Conservation (phyloP, 2,329 filamentous ascomycete genomes). For the Geoglossum cookeanum region DNA sequence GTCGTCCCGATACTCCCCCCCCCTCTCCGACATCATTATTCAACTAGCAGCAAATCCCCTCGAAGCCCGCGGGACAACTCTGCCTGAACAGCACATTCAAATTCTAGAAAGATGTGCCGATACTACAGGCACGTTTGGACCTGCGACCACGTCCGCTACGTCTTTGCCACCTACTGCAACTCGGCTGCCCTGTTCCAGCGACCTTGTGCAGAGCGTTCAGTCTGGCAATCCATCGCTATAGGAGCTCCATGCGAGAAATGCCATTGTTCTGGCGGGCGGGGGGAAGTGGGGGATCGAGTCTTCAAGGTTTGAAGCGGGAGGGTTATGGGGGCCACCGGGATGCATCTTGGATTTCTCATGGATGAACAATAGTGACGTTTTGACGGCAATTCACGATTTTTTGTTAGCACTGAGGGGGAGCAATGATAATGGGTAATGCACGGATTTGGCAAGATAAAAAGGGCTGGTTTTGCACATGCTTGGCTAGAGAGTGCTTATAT, state of each 20-base stretch:
- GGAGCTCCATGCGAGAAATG: background rate
- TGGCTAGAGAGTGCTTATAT: too few species aligned
- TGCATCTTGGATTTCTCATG: too few species aligned
- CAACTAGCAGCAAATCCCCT: background rate
- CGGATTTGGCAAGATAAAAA: too few species aligned
- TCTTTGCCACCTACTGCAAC: conserved; percentile 1
- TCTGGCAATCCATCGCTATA: conserved; percentile 2
- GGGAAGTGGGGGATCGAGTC: too few species aligned
- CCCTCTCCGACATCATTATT: background rate
- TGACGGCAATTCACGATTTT: too few species aligned
- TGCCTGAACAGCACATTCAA: background rate
- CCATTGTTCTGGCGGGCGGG: background rate
- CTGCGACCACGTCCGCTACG: background rate
- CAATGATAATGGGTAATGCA: too few species aligned
- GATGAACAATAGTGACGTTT: too few species aligned
- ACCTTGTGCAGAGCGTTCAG: background rate
- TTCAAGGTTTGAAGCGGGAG: too few species aligned
- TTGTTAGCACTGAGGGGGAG: too few species aligned
- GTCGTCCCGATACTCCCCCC: too few species aligned
- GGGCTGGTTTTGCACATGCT: too few species aligned
- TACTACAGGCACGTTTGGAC: conserved; percentile 2
- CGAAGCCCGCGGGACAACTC: background rate
- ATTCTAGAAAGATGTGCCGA: background rate
- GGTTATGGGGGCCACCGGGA: too few species aligned
- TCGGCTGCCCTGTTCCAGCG: background rate